Evolutionary conservation across 805 yeast species (phyloP).

Genomic region (Kodamaea sagamina): DNA sequence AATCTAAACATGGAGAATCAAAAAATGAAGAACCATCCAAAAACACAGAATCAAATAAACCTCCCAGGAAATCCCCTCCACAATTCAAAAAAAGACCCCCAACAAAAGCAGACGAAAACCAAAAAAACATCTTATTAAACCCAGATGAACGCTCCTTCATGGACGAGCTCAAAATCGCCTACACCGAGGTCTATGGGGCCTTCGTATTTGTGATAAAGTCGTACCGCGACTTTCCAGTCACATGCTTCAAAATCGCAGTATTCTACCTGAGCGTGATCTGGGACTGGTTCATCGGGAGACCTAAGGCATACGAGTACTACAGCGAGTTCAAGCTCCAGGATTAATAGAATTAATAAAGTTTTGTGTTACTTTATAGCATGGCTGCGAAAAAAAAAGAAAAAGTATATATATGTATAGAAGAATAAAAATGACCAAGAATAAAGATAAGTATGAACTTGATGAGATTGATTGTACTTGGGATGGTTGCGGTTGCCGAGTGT

Average conservation of each 20-base stretch:
- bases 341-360: background rate
- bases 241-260: constrained; percentile 52
- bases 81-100: constrained; percentile 10
- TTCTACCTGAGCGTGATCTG: constrained; percentile 58
- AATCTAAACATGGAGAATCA: too few species aligned
- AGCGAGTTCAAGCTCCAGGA: constrained; percentile 11
- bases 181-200: constrained; percentile 57
- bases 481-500: too few species aligned
- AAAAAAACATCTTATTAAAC: constrained; percentile 5
- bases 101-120: constrained; percentile 11
- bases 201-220: constrained; percentile 63
- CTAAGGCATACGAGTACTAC: constrained; percentile 12
- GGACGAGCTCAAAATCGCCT: constrained; percentile 54
- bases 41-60: too few species aligned
- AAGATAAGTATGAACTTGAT: too few species aligned
- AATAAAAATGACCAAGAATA: too few species aligned
- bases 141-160: constrained; percentile 17
- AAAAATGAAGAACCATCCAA: too few species aligned
- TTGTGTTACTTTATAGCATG: background rate
- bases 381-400: background rate
- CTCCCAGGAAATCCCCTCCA: constrained; percentile 4
- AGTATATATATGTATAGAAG: too few species aligned
- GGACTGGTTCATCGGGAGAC: constrained; percentile 74
- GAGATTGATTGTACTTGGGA: too few species aligned
- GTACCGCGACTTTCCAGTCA: constrained; percentile 69